Conservation (phyloP, 768 basidiomycete species). For the Amanita phalloides region DNA sequence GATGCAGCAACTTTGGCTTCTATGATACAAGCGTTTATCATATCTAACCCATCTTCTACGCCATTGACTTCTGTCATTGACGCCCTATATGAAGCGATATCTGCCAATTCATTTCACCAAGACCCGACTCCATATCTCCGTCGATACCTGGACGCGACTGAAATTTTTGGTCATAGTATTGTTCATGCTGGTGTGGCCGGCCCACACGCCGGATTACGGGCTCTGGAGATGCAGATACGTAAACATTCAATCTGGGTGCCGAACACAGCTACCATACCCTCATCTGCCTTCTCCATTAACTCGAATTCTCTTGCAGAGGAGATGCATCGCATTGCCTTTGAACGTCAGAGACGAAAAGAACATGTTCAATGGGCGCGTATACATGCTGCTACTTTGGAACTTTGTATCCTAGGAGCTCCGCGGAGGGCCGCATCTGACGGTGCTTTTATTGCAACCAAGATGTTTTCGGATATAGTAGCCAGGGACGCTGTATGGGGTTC, state of each 20-base stretch:
- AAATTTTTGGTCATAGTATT: constrained; percentile 36
- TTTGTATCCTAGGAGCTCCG: constrained; percentile 38
- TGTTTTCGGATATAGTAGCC: constrained; percentile 48
- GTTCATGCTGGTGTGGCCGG: constrained; percentile 46
- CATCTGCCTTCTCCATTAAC: constrained; percentile 9
- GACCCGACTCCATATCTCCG: constrained; percentile 33
- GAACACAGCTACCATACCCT: constrained; percentile 10
- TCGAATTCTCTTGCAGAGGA: constrained; percentile 36
- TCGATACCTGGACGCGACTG: constrained; percentile 40
- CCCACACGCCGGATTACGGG: constrained; percentile 43
- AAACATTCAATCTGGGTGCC: constrained; percentile 46
- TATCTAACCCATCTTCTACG: constrained; percentile 36
- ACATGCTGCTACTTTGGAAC: constrained; percentile 52
- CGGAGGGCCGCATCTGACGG: constrained; percentile 29
- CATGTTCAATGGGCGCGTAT: constrained; percentile 60
- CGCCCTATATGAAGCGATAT: constrained; percentile 44
- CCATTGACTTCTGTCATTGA: constrained; percentile 40
- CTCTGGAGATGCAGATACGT: constrained; percentile 48
- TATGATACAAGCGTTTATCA: constrained; percentile 40
- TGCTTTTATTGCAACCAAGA: constrained; percentile 30
- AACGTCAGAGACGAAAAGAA: constrained; percentile 51
- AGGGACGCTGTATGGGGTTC: constrained; percentile 58
- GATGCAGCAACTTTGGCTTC: constrained; percentile 39
- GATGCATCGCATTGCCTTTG: constrained; percentile 51
- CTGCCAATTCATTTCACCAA: constrained; percentile 18